phyloP scores from a whole-genome alignment of 306 rosid species.

The Dalbergia cochinchinensis region DNA sequence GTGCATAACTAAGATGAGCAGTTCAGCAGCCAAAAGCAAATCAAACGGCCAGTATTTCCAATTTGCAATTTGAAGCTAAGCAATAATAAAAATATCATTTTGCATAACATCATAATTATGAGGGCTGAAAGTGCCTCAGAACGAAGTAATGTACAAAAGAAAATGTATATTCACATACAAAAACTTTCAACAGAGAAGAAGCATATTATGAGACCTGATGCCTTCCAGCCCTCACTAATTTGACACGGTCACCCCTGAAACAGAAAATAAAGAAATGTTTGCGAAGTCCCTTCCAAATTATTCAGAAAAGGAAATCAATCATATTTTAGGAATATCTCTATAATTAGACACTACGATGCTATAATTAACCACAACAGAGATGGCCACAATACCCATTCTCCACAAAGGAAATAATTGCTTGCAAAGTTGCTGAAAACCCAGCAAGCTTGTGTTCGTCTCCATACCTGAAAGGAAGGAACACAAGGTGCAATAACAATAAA shows the following conservation, averaged over 20 bases:
- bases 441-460: constrained; percentile 98
- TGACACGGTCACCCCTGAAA: constrained; percentile 85
- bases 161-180: constrained; percentile 2
- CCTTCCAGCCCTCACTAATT: constrained; percentile 88
- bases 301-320: constrained; percentile 23
- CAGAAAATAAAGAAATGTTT: constrained; percentile 29
- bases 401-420: constrained; percentile 94
- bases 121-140: constrained; percentile 19
- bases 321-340: neutral
- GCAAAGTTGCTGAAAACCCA: constrained; percentile 97
- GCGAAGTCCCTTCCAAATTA: constrained; percentile 33
- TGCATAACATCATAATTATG: constrained; percentile 29
- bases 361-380: constrained; percentile 42
- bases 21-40: constrained; percentile 32
- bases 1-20: constrained; percentile 36
- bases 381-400: constrained; percentile 77
- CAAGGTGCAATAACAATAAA: constrained; percentile 42
- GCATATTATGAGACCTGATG: constrained; percentile 74
- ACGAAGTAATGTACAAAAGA: constrained; percentile 15
- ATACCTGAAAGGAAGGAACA: constrained; percentile 59
- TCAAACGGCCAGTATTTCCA: constrained; percentile 15
- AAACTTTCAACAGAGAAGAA: constrained; percentile 36
- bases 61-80: constrained; percentile 28
- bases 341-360: constrained; percentile 6
- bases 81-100: constrained; percentile 1